Evolutionary conservation across 2,329 filamentous ascomycete genomes (phyloP).

Genomic region (Colletotrichum sp.): DNA sequence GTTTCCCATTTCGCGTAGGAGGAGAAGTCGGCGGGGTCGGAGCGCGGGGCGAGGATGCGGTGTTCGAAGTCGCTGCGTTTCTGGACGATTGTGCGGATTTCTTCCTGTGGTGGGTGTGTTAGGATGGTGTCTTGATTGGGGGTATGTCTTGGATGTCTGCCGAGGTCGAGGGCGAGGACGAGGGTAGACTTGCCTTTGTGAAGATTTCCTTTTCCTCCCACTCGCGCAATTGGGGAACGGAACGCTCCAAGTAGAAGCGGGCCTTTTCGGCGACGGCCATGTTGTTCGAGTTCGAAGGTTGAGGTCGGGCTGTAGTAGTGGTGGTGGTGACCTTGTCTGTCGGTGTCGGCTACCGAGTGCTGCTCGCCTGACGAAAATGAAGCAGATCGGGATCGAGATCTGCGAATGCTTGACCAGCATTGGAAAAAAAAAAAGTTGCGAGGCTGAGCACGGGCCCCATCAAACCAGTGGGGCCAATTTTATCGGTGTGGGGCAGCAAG

Average conservation of each 20-base stretch:
- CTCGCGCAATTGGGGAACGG: slow-evolving; percentile 89
- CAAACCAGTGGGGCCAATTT: slow-evolving; percentile 9
- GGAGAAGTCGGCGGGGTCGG: slow-evolving; percentile 78
- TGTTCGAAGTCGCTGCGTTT: slow-evolving; percentile 96
- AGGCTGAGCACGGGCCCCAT: slow-evolving; percentile 18
- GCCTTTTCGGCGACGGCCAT: slow-evolving; percentile 81
- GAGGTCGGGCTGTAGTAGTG: background rate
- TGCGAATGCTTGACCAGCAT: background rate
- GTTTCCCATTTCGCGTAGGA: slow-evolving; percentile 80
- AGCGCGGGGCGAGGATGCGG: slow-evolving; percentile 82
- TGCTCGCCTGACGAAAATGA: background rate
- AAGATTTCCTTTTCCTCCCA: slow-evolving; percentile 94
- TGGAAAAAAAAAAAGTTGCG: slow-evolving; percentile 24
- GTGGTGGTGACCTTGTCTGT: background rate
- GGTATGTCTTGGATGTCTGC: background rate
- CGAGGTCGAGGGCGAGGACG: slow-evolving; percentile 1
- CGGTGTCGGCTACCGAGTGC: background rate
- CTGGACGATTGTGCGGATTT: slow-evolving; percentile 86
- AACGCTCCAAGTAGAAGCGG: slow-evolving; percentile 91
- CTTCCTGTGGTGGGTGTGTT: slow-evolving; percentile 62
- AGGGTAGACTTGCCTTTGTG: slow-evolving; percentile 55
- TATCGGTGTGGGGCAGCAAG: background rate
- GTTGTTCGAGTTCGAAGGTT: background rate
- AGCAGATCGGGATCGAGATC: background rate
- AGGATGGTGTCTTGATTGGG: background rate